Evolutionary conservation across 2,329 filamentous ascomycete species (phyloP).

Genomic region (Pseudogymnoascus sp.): DNA sequence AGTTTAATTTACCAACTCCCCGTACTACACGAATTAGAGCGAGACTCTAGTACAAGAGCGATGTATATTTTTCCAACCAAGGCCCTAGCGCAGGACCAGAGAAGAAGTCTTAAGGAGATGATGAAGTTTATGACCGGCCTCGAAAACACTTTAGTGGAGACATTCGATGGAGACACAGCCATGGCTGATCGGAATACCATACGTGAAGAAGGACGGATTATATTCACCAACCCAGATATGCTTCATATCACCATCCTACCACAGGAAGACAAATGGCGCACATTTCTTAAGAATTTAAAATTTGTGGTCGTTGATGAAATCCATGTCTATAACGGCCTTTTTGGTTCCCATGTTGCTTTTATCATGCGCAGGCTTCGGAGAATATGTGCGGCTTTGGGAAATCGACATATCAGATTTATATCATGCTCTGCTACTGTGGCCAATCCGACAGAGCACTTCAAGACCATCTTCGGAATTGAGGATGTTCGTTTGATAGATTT

Average conservation of each 20-base stretch:
- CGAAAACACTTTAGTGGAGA: conserved; percentile 72
- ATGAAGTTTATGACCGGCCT: conserved; percentile 71
- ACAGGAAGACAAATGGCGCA: conserved; percentile 82
- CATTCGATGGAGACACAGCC: conserved; percentile 90
- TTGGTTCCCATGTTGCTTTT: conserved; percentile 88
- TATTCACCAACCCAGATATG: conserved; percentile 99
- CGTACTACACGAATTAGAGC: conserved; percentile 77
- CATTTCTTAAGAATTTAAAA: conserved; percentile 77
- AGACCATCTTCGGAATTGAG: conserved; percentile 82
- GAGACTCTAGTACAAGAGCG: conserved; percentile 66
- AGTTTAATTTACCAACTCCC: conserved; percentile 97
- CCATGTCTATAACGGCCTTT: conserved; percentile 91
- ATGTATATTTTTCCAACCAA: conserved; percentile 99
- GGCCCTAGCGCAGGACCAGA: conserved; percentile 89
- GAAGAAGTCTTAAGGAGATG: conserved; percentile 77
- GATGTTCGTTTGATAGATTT: conserved; percentile 76
- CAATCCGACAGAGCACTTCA: conserved; percentile 87
- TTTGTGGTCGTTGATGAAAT: conserved; percentile 89
- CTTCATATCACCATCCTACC: conserved; percentile 88
- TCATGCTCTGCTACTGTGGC: conserved; percentile 95
- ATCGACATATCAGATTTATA: conserved; percentile 76
- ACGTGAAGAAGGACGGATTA: conserved; percentile 79
- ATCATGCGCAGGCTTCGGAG: conserved; percentile 86
- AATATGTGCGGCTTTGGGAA: conserved; percentile 85
- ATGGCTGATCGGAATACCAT: conserved; percentile 71